Base-by-base conservation (phyloP, 2,329 filamentous ascomycete genomes). In the Ascochyta rabiei region DNA sequence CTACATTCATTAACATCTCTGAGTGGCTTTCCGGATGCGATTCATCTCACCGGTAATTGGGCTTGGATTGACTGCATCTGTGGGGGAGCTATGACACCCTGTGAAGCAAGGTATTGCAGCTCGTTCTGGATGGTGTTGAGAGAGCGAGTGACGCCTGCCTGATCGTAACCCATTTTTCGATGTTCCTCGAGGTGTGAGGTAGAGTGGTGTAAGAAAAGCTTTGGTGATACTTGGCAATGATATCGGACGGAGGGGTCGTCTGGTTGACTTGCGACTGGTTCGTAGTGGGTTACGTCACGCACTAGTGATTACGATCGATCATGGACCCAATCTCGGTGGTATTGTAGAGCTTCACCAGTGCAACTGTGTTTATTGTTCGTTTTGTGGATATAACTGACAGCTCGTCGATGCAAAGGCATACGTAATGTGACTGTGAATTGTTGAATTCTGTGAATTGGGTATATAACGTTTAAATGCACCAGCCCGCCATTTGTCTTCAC, bases 31-130 rank as follows among this genome's bases (percentile, higher is more conserved):
- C 6, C 28, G 18, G 9, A 13, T 30, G 15, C 10, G 3, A n/a
- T 12, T 8, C 18, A 12, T 53, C 49, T 9, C 42, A 64, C 62
- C 6, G 62, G 62, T 6, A 65, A 39, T 28, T 65, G 61, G 10
- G 62, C 61, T 30, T 59, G 59, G 6, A 63, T 63, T 4, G 57
- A 59, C 15, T 62, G 61, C n/a, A 61, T 35, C 18, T 63, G 61
- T 5, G 61, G 62, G 10, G 57, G 31, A 3, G 57, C 55, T 15
- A 65, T 37, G 15, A 63, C 55, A n/a, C 61, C 61, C 8, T 53
- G 39, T 12, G 56, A 53, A 7, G 59, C 61, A 4, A 65, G 62
- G 45, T 56, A 63, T 18, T 63, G 57, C 1, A 65, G 53, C 45
- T 63, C 62, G 0, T 58, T 65, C 7, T 48, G 53, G 26, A 62